phyloP scores from a whole-genome alignment of 805 yeast genomes.

The Metschnikowia proteae region DNA sequence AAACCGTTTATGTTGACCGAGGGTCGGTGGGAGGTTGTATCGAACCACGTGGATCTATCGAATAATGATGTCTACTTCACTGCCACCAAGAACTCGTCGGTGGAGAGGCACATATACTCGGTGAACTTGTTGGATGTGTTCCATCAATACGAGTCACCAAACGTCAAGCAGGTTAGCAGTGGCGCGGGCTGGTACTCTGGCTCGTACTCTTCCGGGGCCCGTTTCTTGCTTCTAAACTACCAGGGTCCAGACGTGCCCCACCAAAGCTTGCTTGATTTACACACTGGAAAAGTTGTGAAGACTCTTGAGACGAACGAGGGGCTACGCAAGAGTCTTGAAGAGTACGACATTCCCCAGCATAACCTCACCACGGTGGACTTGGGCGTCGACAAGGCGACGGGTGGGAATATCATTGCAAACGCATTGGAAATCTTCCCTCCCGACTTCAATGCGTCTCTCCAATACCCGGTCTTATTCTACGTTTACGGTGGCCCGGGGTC shows the following conservation, averaged over 20 bases:
- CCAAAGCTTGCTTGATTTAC: constrained; percentile 60
- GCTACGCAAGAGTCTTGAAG: constrained; percentile 33
- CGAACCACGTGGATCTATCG: constrained; percentile 36
- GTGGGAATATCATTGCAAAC: constrained; percentile 50
- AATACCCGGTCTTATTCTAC: constrained; percentile 84
- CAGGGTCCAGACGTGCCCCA: constrained; percentile 77
- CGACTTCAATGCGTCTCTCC: constrained; percentile 53
- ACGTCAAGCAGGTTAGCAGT: constrained; percentile 32
- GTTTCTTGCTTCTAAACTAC: constrained; percentile 67
- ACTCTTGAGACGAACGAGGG: constrained; percentile 47
- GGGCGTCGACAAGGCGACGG: constrained; percentile 46
- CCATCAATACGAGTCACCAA: constrained; percentile 28
- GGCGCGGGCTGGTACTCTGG: constrained; percentile 58
- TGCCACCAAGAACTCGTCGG: constrained; percentile 73
- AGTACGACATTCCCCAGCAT: constrained; percentile 56
- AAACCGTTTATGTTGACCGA: constrained; percentile 50
- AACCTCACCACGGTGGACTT: constrained; percentile 51
- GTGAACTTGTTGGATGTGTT: constrained; percentile 49
- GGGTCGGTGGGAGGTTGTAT: constrained; percentile 85
- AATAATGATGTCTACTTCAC: constrained; percentile 52
- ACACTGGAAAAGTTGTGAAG: constrained; percentile 29
- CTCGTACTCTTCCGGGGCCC: constrained; percentile 75
- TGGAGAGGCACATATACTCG: constrained; percentile 79
- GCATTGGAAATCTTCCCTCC: constrained; percentile 76
- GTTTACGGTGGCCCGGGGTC: constrained; percentile 97